phyloP scores from a whole-genome alignment of 2,329 filamentous ascomycete genomes.

The Pseudofabraea citricarpa region DNA sequence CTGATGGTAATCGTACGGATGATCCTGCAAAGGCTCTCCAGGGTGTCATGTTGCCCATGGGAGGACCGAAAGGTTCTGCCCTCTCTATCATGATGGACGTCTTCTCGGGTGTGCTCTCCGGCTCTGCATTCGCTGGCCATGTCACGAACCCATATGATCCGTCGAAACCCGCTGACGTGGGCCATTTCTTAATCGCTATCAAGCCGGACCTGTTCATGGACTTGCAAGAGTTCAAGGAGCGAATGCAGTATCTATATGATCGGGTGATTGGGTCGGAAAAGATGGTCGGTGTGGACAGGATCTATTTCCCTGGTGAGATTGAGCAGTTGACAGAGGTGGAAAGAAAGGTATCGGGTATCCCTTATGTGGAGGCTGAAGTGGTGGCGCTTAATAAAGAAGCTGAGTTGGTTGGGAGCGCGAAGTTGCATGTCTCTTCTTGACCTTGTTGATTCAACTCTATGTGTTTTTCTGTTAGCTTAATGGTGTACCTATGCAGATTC shows the following conservation, averaged over 20 bases:
- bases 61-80: slow-evolving; percentile 75
- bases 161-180: slow-evolving; percentile 63
- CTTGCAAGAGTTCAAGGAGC: slow-evolving; percentile 61
- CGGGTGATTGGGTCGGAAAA: slow-evolving; percentile 48
- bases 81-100: slow-evolving; percentile 85
- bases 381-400: slow-evolving; percentile 52
- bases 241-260: slow-evolving; percentile 53
- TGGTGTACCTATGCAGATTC: no score
- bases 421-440: slow-evolving; percentile 11
- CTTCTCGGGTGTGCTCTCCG: slow-evolving; percentile 74
- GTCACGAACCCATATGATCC: slow-evolving; percentile 75
- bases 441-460: no score
- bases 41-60: slow-evolving; percentile 83
- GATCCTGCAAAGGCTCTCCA: slow-evolving; percentile 67
- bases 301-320: slow-evolving; percentile 59
- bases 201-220: slow-evolving; percentile 73
- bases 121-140: slow-evolving; percentile 71
- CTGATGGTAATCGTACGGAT: slow-evolving; percentile 62
- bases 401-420: slow-evolving; percentile 31
- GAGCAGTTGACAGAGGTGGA: slow-evolving; percentile 50
- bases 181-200: slow-evolving; percentile 68
- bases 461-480: no score
- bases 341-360: slow-evolving; percentile 51
- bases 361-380: slow-evolving; percentile 51
- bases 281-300: slow-evolving; percentile 50